Conservation (phyloP, 345 rosid species). For the Schrenkiella parvula region DNA sequence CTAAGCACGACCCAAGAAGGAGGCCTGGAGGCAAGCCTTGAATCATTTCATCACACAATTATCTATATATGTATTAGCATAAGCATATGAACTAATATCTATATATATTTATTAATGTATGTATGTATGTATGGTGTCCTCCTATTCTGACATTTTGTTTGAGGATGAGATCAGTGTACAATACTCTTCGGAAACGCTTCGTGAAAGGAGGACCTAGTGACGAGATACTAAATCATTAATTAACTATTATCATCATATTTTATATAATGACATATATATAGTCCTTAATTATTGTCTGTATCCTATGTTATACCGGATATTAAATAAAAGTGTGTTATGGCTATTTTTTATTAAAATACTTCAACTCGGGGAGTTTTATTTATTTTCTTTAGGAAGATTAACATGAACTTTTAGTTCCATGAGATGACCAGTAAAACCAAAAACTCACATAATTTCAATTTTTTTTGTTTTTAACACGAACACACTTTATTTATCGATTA, state of each 20-base stretch:
- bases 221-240: not conserved
- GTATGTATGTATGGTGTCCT: not conserved
- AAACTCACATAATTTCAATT: not conserved
- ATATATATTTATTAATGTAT: not conserved
- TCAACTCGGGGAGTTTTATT: not conserved
- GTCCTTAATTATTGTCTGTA: not conserved
- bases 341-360: not conserved
- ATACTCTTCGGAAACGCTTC: slow-evolving; percentile 20
- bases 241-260: slow-evolving; percentile 1
- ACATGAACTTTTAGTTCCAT: not conserved
- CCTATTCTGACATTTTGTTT: slow-evolving; percentile 23
- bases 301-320: not conserved
- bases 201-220: slow-evolving; percentile 18
- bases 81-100: not conserved
- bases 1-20: slow-evolving; percentile 59
- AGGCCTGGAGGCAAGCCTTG: slow-evolving; percentile 40
- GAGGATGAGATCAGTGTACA: slow-evolving; percentile 32
- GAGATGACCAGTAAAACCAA: not conserved
- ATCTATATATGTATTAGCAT: not conserved
- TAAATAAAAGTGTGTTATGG: slow-evolving; percentile 19
- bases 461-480: too few species aligned
- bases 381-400: not conserved
- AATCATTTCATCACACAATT: not conserved
- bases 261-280: slow-evolving; percentile 10
- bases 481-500: too few species aligned